Conservation (phyloP, 306 rosid species). For the Begonia loranthoides region DNA sequence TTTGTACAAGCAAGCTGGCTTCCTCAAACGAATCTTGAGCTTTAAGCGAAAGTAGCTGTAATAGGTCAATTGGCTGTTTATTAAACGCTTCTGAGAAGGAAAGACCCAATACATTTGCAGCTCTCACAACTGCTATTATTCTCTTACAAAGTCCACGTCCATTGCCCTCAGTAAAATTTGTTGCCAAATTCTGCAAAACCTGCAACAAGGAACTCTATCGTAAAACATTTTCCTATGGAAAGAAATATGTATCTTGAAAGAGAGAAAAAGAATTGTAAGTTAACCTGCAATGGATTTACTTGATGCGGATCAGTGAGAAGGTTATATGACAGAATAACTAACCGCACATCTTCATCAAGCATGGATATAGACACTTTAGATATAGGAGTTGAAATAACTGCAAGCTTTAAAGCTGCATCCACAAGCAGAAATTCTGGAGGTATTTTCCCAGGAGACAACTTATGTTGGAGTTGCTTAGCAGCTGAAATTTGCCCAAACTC, state of each 20-base stretch:
- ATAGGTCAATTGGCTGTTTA: constrained; percentile 82
- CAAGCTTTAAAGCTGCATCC: constrained; percentile 79
- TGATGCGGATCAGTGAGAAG: constrained; percentile 30
- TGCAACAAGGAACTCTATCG: constrained; percentile 15
- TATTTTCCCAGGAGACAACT: constrained; percentile 70
- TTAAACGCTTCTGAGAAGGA: constrained; percentile 73
- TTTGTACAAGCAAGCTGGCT: constrained; percentile 71
- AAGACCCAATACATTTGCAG: constrained; percentile 75
- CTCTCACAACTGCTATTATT: constrained; percentile 76
- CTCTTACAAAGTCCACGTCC: constrained; percentile 87
- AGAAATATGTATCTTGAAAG: background rate
- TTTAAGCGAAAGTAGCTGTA: constrained; percentile 91
- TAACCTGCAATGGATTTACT: constrained; percentile 66
- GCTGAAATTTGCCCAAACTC: constrained; percentile 93
- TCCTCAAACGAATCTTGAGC: constrained; percentile 98
- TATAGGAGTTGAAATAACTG: constrained; percentile 54
- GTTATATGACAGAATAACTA: constrained; percentile 35
- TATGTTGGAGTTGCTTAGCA: constrained; percentile 81
- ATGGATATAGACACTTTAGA: constrained; percentile 31
- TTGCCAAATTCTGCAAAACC: constrained; percentile 74
- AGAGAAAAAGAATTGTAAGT: constrained; percentile 11
- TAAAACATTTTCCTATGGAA: background rate
- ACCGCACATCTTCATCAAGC: constrained; percentile 68
- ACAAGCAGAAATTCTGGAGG: constrained; percentile 76
- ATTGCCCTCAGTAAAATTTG: constrained; percentile 60